A percentile compares a stretch with the other conserved stretches of the same genome.
phyloP scores from a whole-genome alignment of 371 early-diverging fungal species.

The Actinomortierella ambigua region DNA sequence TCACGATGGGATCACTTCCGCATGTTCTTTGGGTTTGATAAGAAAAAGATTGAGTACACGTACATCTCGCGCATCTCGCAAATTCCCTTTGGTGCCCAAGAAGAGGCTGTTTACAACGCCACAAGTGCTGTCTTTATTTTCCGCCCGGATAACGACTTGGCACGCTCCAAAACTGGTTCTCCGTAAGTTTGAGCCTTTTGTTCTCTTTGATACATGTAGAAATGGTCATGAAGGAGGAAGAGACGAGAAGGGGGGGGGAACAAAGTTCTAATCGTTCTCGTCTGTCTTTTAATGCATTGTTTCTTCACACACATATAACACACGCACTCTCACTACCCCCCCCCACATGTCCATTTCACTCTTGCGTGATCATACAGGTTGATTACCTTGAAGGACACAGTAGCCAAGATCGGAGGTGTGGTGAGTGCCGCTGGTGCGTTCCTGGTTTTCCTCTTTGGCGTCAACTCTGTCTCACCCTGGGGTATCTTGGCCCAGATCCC shows the following conservation, averaged over 20 bases:
- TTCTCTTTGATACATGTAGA: too few relatives aligned
- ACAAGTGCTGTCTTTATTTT: constrained; percentile 20
- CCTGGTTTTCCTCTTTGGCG: constrained; percentile 27
- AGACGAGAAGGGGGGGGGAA: too few relatives aligned
- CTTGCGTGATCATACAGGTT: too few relatives aligned
- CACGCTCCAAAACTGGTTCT: too few relatives aligned
- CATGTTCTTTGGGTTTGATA: constrained; percentile 14
- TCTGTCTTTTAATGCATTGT: too few relatives aligned
- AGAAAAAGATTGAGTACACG: not conserved
- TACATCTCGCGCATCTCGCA: constrained; percentile 5
- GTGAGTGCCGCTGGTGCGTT: constrained; percentile 17
- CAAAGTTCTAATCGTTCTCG: too few relatives aligned
- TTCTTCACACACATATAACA: too few relatives aligned
- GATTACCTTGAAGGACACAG: constrained; percentile 14
- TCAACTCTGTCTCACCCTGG: constrained; percentile 15
- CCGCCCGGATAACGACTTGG: constrained; percentile 12
- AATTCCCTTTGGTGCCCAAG: constrained; percentile 13
- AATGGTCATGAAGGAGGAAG: constrained; percentile 3
- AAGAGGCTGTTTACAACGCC: constrained; percentile 1
- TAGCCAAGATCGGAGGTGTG: constrained; percentile 34
- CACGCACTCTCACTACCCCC: too few relatives aligned
- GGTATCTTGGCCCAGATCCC: constrained; percentile 19
- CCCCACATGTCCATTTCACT: too few relatives aligned
- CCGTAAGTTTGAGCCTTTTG: too few relatives aligned
- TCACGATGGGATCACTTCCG: not conserved